These are phyloP conservation scores for Conringia planisiliqua DNA, from an alignment of 345 rosid genomes.

Conservation along the genomic window DNA sequence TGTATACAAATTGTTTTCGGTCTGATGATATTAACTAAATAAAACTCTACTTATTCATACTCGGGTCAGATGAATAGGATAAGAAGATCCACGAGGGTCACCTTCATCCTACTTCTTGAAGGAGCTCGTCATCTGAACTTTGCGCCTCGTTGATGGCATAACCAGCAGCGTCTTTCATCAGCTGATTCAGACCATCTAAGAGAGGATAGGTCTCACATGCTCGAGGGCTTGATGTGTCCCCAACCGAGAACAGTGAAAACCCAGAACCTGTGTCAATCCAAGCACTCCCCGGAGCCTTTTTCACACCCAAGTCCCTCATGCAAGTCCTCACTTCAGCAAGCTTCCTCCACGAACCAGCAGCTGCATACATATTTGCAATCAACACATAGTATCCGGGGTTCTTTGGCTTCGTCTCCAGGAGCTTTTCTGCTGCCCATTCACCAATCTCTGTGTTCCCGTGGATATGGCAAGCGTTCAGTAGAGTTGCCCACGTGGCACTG, in stretches of 20 bases:
- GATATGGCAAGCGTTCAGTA: slow-evolving; percentile 61
- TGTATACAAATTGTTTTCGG: background rate
- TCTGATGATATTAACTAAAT: background rate
- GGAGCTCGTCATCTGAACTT: slow-evolving; percentile 34
- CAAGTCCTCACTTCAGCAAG: slow-evolving; percentile 58
- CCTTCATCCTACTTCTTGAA: slow-evolving; percentile 33
- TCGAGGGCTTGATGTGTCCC: slow-evolving; percentile 48
- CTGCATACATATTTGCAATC: slow-evolving; percentile 74
- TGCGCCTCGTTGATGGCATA: slow-evolving; percentile 23
- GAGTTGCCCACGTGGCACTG: slow-evolving; percentile 66
- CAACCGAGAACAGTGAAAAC: slow-evolving; percentile 53
- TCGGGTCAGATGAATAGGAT: too few species aligned
- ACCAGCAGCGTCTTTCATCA: slow-evolving; percentile 47
- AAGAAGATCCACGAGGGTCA: background rate
- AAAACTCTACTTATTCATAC: background rate
- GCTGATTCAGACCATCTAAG: slow-evolving; percentile 60
- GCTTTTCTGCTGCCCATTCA: slow-evolving; percentile 76
- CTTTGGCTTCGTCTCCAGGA: slow-evolving; percentile 56
- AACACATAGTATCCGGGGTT: slow-evolving; percentile 68
- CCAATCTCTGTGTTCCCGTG: slow-evolving; percentile 58
- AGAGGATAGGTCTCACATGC: slow-evolving; percentile 42
- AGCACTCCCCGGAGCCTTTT: slow-evolving; percentile 71
- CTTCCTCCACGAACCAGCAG: slow-evolving; percentile 64
- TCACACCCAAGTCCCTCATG: slow-evolving; percentile 70
- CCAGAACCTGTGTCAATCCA: slow-evolving; percentile 60